Percentiles rank a stretch among this genome's conserved stretches.
Evolutionary conservation across 2,329 filamentous ascomycete genomes (phyloP).

Genomic region (Fusarium sp.): DNA sequence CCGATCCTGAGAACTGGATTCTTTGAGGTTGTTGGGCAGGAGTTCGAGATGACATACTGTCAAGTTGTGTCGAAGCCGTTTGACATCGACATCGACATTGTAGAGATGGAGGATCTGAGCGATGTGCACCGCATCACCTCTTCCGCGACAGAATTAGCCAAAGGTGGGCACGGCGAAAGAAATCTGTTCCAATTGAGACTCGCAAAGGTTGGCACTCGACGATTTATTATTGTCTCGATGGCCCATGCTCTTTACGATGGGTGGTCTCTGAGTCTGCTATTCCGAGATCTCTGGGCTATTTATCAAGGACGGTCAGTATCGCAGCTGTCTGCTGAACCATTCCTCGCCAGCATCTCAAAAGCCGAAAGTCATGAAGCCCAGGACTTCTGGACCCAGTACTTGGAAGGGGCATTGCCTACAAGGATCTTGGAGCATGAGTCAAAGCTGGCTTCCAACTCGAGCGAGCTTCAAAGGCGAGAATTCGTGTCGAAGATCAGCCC

Average conservation of each 20-base stretch:
- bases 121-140: slow-evolving; percentile 57
- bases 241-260: slow-evolving; percentile 93
- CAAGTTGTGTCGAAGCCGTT: slow-evolving; percentile 61
- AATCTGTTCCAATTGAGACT: slow-evolving; percentile 67
- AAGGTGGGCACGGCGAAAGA: slow-evolving; percentile 52
- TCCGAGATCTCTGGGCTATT: slow-evolving; percentile 77
- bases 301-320: slow-evolving; percentile 66
- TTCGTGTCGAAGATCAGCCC: slow-evolving; percentile 10
- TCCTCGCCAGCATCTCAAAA: slow-evolving; percentile 59
- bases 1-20: slow-evolving; percentile 86
- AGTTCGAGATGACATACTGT: slow-evolving; percentile 66
- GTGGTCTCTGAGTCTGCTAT: slow-evolving; percentile 83
- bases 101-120: slow-evolving; percentile 47
- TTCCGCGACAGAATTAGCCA: slow-evolving; percentile 57
- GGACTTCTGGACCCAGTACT: slow-evolving; percentile 80
- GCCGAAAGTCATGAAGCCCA: slow-evolving; percentile 40
- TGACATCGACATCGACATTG: slow-evolving; percentile 38
- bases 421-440: slow-evolving; percentile 43
- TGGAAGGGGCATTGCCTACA: slow-evolving; percentile 67
- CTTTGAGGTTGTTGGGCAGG: slow-evolving; percentile 73
- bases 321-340: slow-evolving; percentile 65
- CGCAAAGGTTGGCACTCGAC: slow-evolving; percentile 50
- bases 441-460: not conserved
- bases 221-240: slow-evolving; percentile 77
- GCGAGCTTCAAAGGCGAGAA: slow-evolving; percentile 35